Evolutionary conservation across 306 rosid species (phyloP), one percentile per base, ranked within the genome.

Genomic region (Pyrus bretschneideri): DNA sequence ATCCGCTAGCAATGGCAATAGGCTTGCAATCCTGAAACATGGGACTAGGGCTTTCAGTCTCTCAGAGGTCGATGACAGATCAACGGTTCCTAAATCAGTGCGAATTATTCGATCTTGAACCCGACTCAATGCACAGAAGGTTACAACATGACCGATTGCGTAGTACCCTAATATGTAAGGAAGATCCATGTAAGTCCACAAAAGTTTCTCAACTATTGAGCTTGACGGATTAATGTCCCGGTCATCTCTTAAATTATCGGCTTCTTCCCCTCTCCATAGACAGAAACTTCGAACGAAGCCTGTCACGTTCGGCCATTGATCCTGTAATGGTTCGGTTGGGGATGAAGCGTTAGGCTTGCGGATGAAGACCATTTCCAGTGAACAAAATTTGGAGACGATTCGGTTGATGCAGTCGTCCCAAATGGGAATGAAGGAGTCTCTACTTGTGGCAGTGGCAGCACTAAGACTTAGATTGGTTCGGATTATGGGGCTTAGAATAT

Each of bases 351-450:
- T 75, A 30, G 97, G 83, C 61, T 89, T 95, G 38, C 99, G 84
- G 3, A 81, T 78, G 0, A 87, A 5, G 7, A 81, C 75, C 31
- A 92, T 61, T 25, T 89, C 96, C 12, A 81, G 72, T 2, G 83
- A 83, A 58, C 92, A 92, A 57, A 95, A 91, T 19, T 73, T 86
- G 11, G 87, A 75, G 40, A 95, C 79, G 2, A 90, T n/a, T 58
- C 90, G 70, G 57, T 92, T 95, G 81, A 95, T 85, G 86, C 96
- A 90, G 70, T 95, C 97, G 76, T 95, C 99, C 99, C 99, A 95
- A 5, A 92, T 82, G 64, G 86, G 78, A 49, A 95, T 87, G 80
- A 84, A 86, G 2, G 97, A 90, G 40, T 95, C 99, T 55, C 97
- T 80, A 52, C 85, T 67, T 0, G 92, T 54, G 21, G 89, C 73